Base-by-base conservation (phyloP, 2,329 filamentous ascomycete genomes). In the Hypoxylon sp. region DNA sequence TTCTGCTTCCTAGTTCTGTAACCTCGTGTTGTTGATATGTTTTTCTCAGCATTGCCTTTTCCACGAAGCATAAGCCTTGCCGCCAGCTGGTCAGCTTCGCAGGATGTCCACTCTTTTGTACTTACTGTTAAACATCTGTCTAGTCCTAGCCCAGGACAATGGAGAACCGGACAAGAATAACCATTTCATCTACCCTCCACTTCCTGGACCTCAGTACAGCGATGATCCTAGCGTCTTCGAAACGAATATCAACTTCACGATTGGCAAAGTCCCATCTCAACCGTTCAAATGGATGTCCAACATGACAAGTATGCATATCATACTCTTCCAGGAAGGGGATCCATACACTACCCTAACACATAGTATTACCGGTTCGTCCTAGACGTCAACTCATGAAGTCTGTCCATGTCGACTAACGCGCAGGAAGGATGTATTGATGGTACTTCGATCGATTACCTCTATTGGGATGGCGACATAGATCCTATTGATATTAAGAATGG, bases 201-300 rank as follows among this genome's bases (percentile, higher is more conserved):
- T 62, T n/a, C 55, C 65, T 0, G 68, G 68, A 1, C 59, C 59
- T 14, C 48, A 58, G 25, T 56, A 59, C 11, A 61, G 46, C 41
- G 30, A 61, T 43, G 65, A 70, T 52, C 61, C 61, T 7, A 54
- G 37, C 9, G 62, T 68, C 6, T 70, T 63, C 63, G n/a, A 62
- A 2, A 29, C 29, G 2, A 66, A 70, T 37, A 3, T 55, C 37
- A 59, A 63, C 37, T 55, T 68, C 43, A 66, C 56, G 0, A 23
- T 64, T 30, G 65, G 68, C 7, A 12, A 39, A 46, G 16, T 16
- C 12, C 62, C 63, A 43, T 32, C 8, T 21, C 51, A 68, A 21
- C 55, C 68, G 0, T 70, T 70, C 60, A 63, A 61, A 57, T 70
- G 65, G 68, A 48, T 63, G 4, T 60, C 68, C 6, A 61, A 68